Conservation (phyloP, 148 eudicot species). For the Chenopodium album region DNA sequence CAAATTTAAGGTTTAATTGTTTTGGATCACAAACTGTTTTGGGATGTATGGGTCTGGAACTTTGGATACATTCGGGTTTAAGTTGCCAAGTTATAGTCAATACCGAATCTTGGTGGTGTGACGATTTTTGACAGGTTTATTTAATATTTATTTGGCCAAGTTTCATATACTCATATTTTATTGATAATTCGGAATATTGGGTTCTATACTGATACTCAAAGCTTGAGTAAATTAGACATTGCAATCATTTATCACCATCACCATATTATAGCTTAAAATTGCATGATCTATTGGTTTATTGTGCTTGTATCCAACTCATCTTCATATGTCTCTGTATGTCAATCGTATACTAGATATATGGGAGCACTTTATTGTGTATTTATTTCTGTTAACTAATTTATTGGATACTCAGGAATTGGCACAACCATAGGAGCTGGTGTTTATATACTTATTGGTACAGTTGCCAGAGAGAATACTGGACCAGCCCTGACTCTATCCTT, state of each 20-base stretch:
- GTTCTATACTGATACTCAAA: background rate
- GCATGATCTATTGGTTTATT: background rate
- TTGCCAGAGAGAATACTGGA: slow-evolving; percentile 79
- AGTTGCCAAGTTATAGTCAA: background rate
- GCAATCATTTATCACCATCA: background rate
- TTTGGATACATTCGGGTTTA: no score
- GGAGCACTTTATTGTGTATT: background rate
- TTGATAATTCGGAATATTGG: background rate
- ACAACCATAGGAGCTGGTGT: slow-evolving; percentile 92
- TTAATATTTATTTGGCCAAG: background rate
- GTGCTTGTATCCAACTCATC: background rate
- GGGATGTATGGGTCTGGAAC: background rate
- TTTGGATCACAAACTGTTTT: background rate
- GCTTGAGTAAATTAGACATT: background rate
- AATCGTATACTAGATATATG: background rate
- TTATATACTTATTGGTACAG: slow-evolving; percentile 85
- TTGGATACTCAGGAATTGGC: slow-evolving; percentile 59
- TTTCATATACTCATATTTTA: background rate
- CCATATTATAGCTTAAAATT: background rate
- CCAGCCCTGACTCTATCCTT: slow-evolving; percentile 84
- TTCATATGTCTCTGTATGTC: background rate
- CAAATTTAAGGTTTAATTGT: no score
- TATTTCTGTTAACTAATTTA: background rate
- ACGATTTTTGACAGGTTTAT: background rate
- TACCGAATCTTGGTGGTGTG: background rate